These are phyloP conservation scores for Delitschia confertaspora DNA, from an alignment of 495 filamentous ascomycete genomes.

Conservation along the genomic window DNA sequence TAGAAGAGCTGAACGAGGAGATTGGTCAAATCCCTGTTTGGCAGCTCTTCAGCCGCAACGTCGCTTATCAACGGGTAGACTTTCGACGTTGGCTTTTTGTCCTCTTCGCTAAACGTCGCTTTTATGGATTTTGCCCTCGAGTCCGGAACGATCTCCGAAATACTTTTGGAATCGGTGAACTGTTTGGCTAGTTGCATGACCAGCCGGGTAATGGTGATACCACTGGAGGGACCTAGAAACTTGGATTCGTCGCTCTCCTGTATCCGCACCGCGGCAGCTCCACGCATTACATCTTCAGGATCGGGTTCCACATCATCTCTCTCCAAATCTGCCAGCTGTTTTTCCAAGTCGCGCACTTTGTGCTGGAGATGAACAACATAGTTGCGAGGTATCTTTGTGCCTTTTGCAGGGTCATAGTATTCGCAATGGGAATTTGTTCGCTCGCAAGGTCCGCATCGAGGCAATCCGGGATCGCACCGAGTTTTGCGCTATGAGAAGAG, in stretches of 20 bases:
- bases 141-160: conserved; percentile 78
- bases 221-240: conserved; percentile 85
- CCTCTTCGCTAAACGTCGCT: conserved; percentile 46
- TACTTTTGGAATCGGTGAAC: conserved; percentile 72
- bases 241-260: conserved; percentile 74
- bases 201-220: conserved; percentile 83
- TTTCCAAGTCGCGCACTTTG: conserved; percentile 67
- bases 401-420: conserved; percentile 81
- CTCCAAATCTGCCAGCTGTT: conserved; percentile 54
- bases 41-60: conserved; percentile 59
- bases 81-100: conserved; percentile 54
- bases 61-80: conserved; percentile 72
- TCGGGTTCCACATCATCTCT: conserved; percentile 55
- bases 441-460: conserved; percentile 86
- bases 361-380: conserved; percentile 86
- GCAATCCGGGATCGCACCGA: conserved; percentile 82
- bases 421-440: conserved; percentile 81
- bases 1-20: conserved; percentile 70
- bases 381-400: conserved; percentile 64
- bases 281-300: conserved; percentile 71
- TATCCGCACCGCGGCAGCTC: conserved; percentile 71
- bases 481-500: conserved; percentile 65
- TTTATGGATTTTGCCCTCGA: conserved; percentile 51
- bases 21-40: conserved; percentile 56
- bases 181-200: conserved; percentile 93